A percentile compares a stretch with the other conserved stretches of the same genome.
Evolutionary conservation across 2,329 filamentous ascomycete genomes (phyloP).

Genomic region (Pyrenophora tritici-repentis): DNA sequence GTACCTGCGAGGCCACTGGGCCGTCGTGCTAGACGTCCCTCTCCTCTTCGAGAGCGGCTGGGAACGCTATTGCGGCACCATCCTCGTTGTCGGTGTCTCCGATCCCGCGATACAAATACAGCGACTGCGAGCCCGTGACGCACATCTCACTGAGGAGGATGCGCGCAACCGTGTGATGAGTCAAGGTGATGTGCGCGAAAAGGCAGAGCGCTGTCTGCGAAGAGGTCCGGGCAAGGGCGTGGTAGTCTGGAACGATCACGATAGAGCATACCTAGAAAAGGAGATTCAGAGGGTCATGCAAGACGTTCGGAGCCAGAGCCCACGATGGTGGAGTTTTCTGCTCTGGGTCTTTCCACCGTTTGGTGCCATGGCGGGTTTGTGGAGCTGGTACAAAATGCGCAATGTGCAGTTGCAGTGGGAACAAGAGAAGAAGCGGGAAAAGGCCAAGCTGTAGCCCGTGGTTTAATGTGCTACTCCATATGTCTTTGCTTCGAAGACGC

Average conservation of each 20-base stretch:
- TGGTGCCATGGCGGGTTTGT: slow-evolving; percentile 69
- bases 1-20: slow-evolving; percentile 80
- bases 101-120: slow-evolving; percentile 83
- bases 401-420: slow-evolving; percentile 74
- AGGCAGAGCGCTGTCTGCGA: slow-evolving; percentile 75
- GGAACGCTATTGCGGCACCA: slow-evolving; percentile 82
- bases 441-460: slow-evolving; percentile 59
- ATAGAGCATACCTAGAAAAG: slow-evolving; percentile 68
- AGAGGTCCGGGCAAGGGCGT: slow-evolving; percentile 68
- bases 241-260: slow-evolving; percentile 89
- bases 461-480: background rate
- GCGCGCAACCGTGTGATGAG: slow-evolving; percentile 84
- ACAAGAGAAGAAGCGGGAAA: slow-evolving; percentile 59
- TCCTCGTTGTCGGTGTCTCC: slow-evolving; percentile 83
- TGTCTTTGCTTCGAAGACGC: background rate
- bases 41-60: slow-evolving; percentile 87
- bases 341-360: slow-evolving; percentile 73
- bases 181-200: slow-evolving; percentile 83
- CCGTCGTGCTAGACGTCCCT: slow-evolving; percentile 89
- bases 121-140: slow-evolving; percentile 74
- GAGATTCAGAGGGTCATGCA: slow-evolving; percentile 71
- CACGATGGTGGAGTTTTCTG: slow-evolving; percentile 82
- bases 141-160: slow-evolving; percentile 80
- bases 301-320: slow-evolving; percentile 66
- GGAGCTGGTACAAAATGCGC: slow-evolving; percentile 74